A percentile compares a stretch with the other conserved stretches of the same genome.
Evolutionary conservation across 2,329 filamentous ascomycete species (phyloP).

Genomic region (Pseudogymnoascus sp.): DNA sequence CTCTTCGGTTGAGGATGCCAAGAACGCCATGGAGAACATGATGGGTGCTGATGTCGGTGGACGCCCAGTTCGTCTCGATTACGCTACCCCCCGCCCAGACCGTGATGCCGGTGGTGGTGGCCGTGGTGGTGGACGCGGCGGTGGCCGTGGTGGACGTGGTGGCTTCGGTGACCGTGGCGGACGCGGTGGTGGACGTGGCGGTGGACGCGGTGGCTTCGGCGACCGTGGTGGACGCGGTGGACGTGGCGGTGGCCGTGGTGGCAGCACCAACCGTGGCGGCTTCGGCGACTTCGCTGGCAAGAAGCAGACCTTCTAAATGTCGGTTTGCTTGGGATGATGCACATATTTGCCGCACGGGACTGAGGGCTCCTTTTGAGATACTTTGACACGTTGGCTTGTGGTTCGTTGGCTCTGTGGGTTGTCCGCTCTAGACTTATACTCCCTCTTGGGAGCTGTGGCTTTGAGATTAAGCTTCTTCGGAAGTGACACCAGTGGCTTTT

Average conservation of each 20-base stretch:
- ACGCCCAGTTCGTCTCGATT: conserved; percentile 61
- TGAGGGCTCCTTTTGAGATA: conserved; percentile 14
- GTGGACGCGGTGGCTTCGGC: conserved; percentile 12
- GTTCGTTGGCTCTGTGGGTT: conserved; percentile 31
- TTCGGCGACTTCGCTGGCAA: conserved; percentile 51
- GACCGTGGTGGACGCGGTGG: conserved; percentile 34
- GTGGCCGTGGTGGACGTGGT: conserved; percentile 29
- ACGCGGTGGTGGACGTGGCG: conserved; percentile 36
- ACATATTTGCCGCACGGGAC: conserved; percentile 20
- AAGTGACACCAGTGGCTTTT: conserved; percentile 22
- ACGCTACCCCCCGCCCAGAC: conserved; percentile 50
- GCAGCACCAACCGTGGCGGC: conserved; percentile 43
- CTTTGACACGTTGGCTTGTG: conserved; percentile 22
- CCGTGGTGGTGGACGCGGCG: conserved; percentile 35
- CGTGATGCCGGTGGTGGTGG: conserved; percentile 38
- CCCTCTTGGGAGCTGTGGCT: conserved; percentile 27
- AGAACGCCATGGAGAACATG: conserved; percentile 52
- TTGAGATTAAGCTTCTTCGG: conserved; percentile 24
- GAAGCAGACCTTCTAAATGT: conserved; percentile 40
- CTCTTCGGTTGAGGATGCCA: conserved; percentile 57
- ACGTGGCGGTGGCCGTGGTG: conserved; percentile 25
- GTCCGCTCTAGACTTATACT: conserved; percentile 32
- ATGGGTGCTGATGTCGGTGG: conserved; percentile 57
- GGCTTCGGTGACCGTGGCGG: conserved; percentile 33
- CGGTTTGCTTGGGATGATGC: background rate